Evolutionary conservation across 768 basidiomycete genomes (phyloP), one percentile per base, ranked within the genome.

Genomic region (Galerina marginata): DNA sequence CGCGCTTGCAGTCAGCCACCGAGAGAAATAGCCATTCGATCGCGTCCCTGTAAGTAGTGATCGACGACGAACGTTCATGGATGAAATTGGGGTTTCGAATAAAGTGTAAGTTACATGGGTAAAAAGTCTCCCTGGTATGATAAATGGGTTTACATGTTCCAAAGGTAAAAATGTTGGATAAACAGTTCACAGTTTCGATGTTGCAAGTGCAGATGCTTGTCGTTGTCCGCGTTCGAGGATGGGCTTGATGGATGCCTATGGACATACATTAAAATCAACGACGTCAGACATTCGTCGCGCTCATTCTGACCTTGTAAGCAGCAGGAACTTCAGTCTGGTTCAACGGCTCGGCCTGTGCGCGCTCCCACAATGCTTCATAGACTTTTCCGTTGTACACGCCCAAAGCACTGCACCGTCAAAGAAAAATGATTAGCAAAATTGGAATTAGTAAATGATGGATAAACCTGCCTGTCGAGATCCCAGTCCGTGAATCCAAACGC

Each of bases 401-500:
- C 20, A 91, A 73, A 0, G 87, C 85, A 69, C 88, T 89, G 46
- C 1, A 48, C 2, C 12, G 26, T 23, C n/a, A 23, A 39, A 20
- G 14, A 12, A 45, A 25, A 9, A 45, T 57, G 15, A 33, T 42
- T 51, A 54, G 29, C 43, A 23, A 26, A 39, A 26, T 37, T 42
- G 6, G 33, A 50, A 48, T 36, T 14, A 43, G 3, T 56, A 16
- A 20, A 14, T 33, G n/a, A 43, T 50, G 26, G 25, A 20, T 45
- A 53, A 11, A 33, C 77, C 14, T 50, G 86, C 86, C 87, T 89
- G 63, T 91, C 83, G 15, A 92, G 74, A 53, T 90, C 85, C 87
- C 88, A 92, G 65, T 92, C 90, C 0, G 84, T 80, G 65, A 90
- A 90, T 0, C 85, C 87, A 68, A 93, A 91, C 3, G 88, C 85